These are phyloP conservation scores for Cladosporium sp. DNA, from an alignment of 2,329 filamentous ascomycete genomes.

Conservation along the genomic window DNA sequence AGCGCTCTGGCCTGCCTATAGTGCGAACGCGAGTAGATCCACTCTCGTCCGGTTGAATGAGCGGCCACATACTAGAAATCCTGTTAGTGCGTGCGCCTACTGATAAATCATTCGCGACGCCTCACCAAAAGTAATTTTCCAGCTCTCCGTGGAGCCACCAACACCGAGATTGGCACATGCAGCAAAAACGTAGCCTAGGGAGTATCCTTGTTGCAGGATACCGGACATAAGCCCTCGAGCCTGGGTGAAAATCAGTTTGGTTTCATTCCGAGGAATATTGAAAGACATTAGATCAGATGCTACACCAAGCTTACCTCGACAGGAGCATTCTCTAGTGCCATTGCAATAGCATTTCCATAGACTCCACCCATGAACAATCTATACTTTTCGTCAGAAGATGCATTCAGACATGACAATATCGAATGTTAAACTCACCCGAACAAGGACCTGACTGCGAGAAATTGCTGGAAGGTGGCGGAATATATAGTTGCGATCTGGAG, in stretches of 20 bases:
- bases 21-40: too few species aligned
- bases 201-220: slow-evolving; percentile 75
- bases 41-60: too few species aligned
- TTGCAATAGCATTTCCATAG: slow-evolving; percentile 70
- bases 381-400: too few species aligned
- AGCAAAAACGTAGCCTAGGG: slow-evolving; percentile 74
- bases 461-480: slow-evolving; percentile 65
- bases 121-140: slow-evolving; percentile 55
- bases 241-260: neutral
- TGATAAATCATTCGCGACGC: too few species aligned
- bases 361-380: too few species aligned
- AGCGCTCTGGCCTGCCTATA: too few species aligned
- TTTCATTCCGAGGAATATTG: too few species aligned
- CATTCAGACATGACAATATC: too few species aligned
- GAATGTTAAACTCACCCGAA: slow-evolving; percentile 76
- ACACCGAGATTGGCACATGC: slow-evolving; percentile 72
- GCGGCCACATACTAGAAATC: neutral
- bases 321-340: slow-evolving; percentile 72
- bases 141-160: slow-evolving; percentile 58
- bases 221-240: slow-evolving; percentile 77
- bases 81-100: neutral
- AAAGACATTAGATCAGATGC: too few species aligned
- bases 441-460: slow-evolving; percentile 67
- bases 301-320: slow-evolving; percentile 40
- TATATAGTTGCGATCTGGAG: slow-evolving; percentile 79